Percentiles rank a stretch among this genome's conserved stretches.
Conservation (phyloP, 495 filamentous ascomycete species). For the Cercophora samala region DNA sequence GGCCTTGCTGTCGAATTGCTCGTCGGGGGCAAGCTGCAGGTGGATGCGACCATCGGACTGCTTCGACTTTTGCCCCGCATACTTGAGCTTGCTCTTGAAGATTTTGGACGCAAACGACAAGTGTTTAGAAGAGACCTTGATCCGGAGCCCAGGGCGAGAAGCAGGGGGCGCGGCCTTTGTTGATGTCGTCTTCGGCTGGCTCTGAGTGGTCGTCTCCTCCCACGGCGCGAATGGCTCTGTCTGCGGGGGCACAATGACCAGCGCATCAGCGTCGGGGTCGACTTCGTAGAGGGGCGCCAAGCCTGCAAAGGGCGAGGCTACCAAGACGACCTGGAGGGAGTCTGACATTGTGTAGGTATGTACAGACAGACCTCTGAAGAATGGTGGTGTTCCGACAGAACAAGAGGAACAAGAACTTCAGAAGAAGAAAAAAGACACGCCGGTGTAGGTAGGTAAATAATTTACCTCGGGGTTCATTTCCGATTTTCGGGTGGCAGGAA, state of each 20-base stretch:
- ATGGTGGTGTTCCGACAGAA: background rate
- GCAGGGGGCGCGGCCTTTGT: slow-evolving; percentile 10
- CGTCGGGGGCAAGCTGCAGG: slow-evolving; percentile 29
- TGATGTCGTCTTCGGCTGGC: background rate
- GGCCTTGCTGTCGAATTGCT: slow-evolving; percentile 41
- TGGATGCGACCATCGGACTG: slow-evolving; percentile 43
- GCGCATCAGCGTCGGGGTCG: slow-evolving; percentile 32
- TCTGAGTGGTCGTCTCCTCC: background rate
- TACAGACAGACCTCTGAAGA: no score
- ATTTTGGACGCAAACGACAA: slow-evolving; percentile 46
- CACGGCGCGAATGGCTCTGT: slow-evolving; percentile 19
- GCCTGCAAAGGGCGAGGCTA: slow-evolving; percentile 30
- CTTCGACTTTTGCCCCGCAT: slow-evolving; percentile 22
- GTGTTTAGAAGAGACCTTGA: slow-evolving; percentile 53
- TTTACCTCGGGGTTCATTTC: background rate
- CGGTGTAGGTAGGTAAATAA: no score
- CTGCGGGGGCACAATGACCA: slow-evolving; percentile 27
- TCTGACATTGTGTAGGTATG: slow-evolving; percentile 17
- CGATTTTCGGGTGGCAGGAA: background rate
- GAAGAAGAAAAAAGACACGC: background rate
- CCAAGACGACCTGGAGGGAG: slow-evolving; percentile 21
- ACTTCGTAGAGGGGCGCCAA: slow-evolving; percentile 33
- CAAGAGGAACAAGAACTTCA: background rate
- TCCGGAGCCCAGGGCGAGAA: slow-evolving; percentile 24
- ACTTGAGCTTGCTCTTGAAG: slow-evolving; percentile 40